phyloP scores from a whole-genome alignment of 139 green algal species.

The Gonium pectorale region DNA sequence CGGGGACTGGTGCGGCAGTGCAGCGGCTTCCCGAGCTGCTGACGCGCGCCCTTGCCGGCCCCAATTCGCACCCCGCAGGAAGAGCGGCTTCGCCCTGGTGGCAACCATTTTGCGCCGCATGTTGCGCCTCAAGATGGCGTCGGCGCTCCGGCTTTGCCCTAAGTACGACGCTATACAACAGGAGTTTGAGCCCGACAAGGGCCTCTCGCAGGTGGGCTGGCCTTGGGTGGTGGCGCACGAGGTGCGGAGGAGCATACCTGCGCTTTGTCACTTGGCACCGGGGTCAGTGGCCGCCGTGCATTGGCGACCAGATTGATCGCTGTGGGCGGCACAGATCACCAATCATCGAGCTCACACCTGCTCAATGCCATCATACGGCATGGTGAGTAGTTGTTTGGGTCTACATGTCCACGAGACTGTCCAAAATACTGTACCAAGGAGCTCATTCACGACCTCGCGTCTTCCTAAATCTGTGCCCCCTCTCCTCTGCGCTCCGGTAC shows the following conservation, averaged over 20 bases:
- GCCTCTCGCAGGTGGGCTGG: constrained; percentile 6
- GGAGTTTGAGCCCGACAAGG: not conserved
- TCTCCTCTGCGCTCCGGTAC: not conserved
- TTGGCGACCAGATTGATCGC: not conserved
- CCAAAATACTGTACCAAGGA: too few species aligned
- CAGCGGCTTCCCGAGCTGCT: not conserved
- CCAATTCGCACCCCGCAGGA: not conserved
- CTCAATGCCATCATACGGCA: not conserved
- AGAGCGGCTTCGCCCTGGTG: not conserved
- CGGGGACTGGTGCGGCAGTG: not conserved
- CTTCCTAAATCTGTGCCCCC: not conserved
- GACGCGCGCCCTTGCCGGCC: not conserved
- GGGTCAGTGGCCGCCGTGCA: too few species aligned
- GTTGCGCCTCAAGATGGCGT: not conserved
- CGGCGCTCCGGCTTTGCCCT: constrained; percentile 6
- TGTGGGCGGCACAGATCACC: not conserved
- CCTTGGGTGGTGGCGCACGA: not conserved
- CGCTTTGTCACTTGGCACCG: too few species aligned
- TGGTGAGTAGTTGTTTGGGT: too few species aligned
- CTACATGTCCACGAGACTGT: too few species aligned
- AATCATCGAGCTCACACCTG: not conserved
- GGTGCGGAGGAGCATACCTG: not conserved
- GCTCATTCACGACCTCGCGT: not conserved
- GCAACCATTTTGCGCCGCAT: not conserved
- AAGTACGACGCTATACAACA: constrained; percentile 9